A percentile compares a stretch with the other conserved stretches of the same genome.
phyloP scores from a whole-genome alignment of 2,329 filamentous ascomycete genomes.

The Zymoseptoria tritici region DNA sequence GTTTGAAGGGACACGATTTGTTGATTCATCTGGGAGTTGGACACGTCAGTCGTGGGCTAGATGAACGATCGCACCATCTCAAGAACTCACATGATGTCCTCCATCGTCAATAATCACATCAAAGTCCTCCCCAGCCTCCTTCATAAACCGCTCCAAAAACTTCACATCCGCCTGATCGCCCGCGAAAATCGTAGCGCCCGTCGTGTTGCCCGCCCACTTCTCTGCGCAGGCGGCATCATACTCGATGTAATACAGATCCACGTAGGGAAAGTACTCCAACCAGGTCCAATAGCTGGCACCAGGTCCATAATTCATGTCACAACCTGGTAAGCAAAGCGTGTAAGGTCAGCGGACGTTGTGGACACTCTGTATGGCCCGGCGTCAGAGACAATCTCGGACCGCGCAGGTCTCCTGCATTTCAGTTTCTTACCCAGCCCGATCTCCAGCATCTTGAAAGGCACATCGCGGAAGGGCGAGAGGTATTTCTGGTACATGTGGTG shows the following conservation, averaged over 20 bases:
- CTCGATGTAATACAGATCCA: conserved; percentile 40
- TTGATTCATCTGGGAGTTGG: conserved; percentile 27
- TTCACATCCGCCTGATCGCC: conserved; percentile 35
- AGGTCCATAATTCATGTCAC: conserved; percentile 34
- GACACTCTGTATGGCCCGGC: neutral
- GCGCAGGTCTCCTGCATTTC: conserved; percentile 28
- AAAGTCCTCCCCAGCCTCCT: conserved; percentile 30
- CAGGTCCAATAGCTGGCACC: conserved; percentile 37
- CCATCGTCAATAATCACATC: conserved; percentile 39
- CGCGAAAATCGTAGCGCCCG: conserved; percentile 33
- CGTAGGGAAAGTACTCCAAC: conserved; percentile 34
- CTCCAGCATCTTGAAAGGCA: conserved; percentile 35
- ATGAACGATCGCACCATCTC: too few relatives aligned
- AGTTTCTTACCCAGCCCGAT: conserved; percentile 34
- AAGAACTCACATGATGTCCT: conserved; percentile 23
- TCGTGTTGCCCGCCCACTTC: conserved; percentile 31
- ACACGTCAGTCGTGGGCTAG: too few relatives aligned
- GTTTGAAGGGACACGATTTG: conserved; percentile 32
- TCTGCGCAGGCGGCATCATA: conserved; percentile 32
- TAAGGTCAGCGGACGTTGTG: neutral
- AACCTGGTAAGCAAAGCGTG: conserved; percentile 10
- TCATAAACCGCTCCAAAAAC: conserved; percentile 33
- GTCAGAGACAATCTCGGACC: neutral
- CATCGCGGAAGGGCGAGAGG: conserved; percentile 27
- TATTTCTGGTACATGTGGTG: conserved; percentile 38